A percentile compares a stretch with the other conserved stretches of the same genome.
phyloP scores from a whole-genome alignment of 495 filamentous ascomycete genomes.

The Massariosphaeria phaeospora region DNA sequence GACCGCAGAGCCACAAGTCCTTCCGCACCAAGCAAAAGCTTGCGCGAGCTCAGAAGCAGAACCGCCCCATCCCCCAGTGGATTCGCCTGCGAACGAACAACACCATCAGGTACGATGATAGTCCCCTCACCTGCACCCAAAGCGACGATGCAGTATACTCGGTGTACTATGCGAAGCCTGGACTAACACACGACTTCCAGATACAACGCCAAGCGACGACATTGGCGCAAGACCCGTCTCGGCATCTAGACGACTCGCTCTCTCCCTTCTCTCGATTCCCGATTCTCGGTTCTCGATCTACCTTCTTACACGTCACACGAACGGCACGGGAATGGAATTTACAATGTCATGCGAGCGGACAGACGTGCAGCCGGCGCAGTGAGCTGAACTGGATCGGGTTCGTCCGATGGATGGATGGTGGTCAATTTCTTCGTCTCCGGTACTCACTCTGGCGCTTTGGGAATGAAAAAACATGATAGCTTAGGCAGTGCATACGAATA shows the following conservation, averaged over 20 bases:
- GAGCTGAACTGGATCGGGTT: neutral
- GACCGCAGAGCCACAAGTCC: conserved; percentile 83
- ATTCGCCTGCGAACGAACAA: conserved; percentile 96
- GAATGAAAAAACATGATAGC: conserved; percentile 20
- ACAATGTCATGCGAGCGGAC: conserved; percentile 7
- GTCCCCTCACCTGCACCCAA: neutral
- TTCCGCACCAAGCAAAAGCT: conserved; percentile 99
- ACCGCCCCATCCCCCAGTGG: conserved; percentile 99
- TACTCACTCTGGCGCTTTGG: conserved; percentile 25
- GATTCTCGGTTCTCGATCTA: conserved; percentile 14
- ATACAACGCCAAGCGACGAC: conserved; percentile 99
- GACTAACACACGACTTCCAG: conserved; percentile 45
- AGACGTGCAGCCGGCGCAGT: neutral
- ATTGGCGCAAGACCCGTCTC: conserved; percentile 99
- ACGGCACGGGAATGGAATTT: conserved; percentile 26
- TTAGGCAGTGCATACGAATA: conserved; percentile 10
- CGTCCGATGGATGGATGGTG: neutral
- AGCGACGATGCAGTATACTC: no score
- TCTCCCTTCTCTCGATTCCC: conserved; percentile 22
- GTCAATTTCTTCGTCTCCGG: conserved; percentile 4
- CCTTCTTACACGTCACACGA: conserved; percentile 7
- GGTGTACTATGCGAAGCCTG: neutral
- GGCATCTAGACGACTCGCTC: conserved; percentile 68
- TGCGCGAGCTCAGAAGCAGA: conserved; percentile 99
- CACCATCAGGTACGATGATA: conserved; percentile 83